Evolutionary conservation across 208 protist species (phyloP).

Genomic region (Zelonia costaricensis): DNA sequence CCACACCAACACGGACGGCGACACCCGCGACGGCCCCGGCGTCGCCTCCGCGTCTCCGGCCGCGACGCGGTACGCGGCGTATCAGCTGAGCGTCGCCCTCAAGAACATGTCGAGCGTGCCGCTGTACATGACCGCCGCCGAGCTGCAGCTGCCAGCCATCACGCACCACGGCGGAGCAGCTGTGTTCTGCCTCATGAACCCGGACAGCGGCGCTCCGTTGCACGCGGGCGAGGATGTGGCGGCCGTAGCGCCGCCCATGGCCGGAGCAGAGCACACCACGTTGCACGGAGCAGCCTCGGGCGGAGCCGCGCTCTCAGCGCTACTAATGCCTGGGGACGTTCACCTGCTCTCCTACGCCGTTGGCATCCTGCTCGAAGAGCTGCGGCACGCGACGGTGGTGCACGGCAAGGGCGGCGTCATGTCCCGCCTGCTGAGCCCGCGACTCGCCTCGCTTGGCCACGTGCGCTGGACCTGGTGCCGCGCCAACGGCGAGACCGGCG

Average conservation of each 20-base stretch:
- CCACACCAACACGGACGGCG: background rate
- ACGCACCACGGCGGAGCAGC: constrained; percentile 15
- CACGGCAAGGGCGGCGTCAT: constrained; percentile 18
- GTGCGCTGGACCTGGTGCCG: constrained; percentile 58
- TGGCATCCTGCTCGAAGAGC: constrained; percentile 23
- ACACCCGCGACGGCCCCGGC: background rate
- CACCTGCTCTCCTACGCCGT: constrained; percentile 38
- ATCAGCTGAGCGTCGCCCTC: constrained; percentile 42
- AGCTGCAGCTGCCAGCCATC: constrained; percentile 12
- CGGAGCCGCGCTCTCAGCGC: background rate
- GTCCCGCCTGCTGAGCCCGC: constrained; percentile 11
- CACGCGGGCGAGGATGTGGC: background rate
- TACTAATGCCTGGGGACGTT: constrained; percentile 42
- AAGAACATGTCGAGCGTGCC: constrained; percentile 51
- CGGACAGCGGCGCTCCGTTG: too few species aligned
- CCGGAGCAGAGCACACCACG: background rate
- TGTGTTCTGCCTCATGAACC: constrained; percentile 3
- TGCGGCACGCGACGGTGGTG: constrained; percentile 35
- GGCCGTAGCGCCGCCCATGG: background rate
- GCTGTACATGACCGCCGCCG: constrained; percentile 11
- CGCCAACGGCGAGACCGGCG: constrained; percentile 55
- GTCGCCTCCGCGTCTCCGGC: background rate
- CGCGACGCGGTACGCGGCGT: constrained; percentile 21
- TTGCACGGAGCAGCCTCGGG: background rate
- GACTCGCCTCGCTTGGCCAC: constrained; percentile 42